These are phyloP conservation scores for Phaseolus lunatus DNA, from an alignment of 306 rosid genomes.

Conservation along the genomic window DNA sequence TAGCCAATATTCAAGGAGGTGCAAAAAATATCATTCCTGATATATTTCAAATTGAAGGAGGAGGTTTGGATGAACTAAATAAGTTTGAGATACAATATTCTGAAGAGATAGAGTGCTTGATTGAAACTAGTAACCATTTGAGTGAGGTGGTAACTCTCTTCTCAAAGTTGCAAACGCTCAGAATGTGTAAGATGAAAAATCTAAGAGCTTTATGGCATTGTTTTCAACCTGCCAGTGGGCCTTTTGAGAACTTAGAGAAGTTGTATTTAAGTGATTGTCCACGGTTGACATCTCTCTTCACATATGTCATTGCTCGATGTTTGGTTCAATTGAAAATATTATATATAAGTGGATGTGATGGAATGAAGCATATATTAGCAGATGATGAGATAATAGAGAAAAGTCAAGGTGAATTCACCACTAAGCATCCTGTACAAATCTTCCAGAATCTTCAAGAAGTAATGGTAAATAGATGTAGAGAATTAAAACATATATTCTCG, in stretches of 20 bases:
- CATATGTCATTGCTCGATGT: neutral
- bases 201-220: too few relatives aligned
- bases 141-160: neutral
- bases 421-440: neutral
- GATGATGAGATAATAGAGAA: conserved; percentile 17
- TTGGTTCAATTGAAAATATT: conserved; percentile 6
- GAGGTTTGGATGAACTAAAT: conserved; percentile 18
- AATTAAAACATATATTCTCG: conserved; percentile 16
- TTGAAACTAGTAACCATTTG: neutral
- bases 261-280: neutral
- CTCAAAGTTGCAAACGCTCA: too few relatives aligned
- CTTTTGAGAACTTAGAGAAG: too few relatives aligned
- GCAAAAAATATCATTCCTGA: conserved; percentile 8
- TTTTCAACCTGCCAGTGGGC: too few relatives aligned
- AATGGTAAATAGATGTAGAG: neutral
- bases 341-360: neutral
- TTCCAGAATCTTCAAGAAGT: conserved; percentile 31
- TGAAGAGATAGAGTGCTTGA: conserved; percentile 20
- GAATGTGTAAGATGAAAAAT: too few relatives aligned
- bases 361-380: conserved; percentile 8
- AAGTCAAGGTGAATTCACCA: neutral
- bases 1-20: neutral
- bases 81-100: neutral
- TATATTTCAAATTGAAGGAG: conserved; percentile 4
- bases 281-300: conserved; percentile 25